Evolutionary conservation across 2,329 filamentous ascomycete genomes (phyloP).

Genomic region (Exophiala calicioides): DNA sequence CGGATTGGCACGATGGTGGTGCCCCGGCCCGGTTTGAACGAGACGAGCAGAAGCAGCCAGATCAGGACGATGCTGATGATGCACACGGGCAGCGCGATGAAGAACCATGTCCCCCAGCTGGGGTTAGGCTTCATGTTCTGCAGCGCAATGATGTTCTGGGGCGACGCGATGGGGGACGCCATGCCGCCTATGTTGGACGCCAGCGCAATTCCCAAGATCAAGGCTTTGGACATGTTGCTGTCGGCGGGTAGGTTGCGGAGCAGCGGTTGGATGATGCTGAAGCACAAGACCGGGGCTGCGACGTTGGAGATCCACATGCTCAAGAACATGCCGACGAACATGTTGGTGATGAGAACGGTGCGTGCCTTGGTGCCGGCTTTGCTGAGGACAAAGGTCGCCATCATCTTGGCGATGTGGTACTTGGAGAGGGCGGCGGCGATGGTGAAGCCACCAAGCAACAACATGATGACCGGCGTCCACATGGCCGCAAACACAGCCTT

Average conservation of each 20-base stretch:
- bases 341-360: conserved; percentile 91
- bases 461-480: conserved; percentile 99
- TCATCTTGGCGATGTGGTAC: conserved; percentile 95
- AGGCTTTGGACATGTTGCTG: conserved; percentile 89
- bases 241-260: conserved; percentile 87
- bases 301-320: conserved; percentile 99
- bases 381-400: conserved; percentile 93
- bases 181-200: conserved; percentile 95
- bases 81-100: conserved; percentile 89
- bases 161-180: conserved; percentile 93
- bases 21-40: conserved; percentile 80
- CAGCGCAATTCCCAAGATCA: conserved; percentile 92
- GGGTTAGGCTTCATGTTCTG: conserved; percentile 92
- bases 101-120: conserved; percentile 96
- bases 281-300: conserved; percentile 92
- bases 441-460: conserved; percentile 92
- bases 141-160: conserved; percentile 94
- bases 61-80: conserved; percentile 84
- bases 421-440: conserved; percentile 94
- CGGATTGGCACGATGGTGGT: conserved; percentile 91
- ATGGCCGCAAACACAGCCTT: conserved; percentile 87
- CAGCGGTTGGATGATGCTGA: conserved; percentile 96
- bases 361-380: conserved; percentile 90
- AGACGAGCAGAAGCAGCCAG: conserved; percentile 80
- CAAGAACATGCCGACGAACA: conserved; percentile 96